Evolutionary conservation across 169 alveolate species (phyloP).

Genomic region (Cryptosporidium muris): DNA sequence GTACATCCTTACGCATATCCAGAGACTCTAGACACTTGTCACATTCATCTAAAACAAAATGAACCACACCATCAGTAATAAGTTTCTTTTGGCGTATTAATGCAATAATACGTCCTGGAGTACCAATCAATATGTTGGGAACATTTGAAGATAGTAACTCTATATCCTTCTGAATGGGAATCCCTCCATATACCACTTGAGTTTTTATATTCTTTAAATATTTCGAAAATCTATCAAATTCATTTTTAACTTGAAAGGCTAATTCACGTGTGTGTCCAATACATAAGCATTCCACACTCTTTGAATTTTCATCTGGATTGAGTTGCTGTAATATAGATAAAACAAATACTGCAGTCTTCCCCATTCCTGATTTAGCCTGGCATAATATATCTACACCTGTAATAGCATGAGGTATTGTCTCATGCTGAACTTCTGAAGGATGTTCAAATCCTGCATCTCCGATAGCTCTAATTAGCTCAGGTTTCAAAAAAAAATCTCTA

Average conservation of each 20-base stretch:
- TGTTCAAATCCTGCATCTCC: slow-evolving; percentile 98
- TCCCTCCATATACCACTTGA: slow-evolving; percentile 98
- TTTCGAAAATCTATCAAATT: slow-evolving; percentile 96
- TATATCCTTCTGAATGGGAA: slow-evolving; percentile 92
- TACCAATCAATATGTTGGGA: slow-evolving; percentile 98
- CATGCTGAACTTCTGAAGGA: slow-evolving; percentile 99
- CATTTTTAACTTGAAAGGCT: slow-evolving; percentile 98
- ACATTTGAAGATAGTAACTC: slow-evolving; percentile 88
- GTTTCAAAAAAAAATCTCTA: slow-evolving; percentile 96
- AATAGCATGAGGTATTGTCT: slow-evolving; percentile 98
- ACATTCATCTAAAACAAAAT: slow-evolving; percentile 99
- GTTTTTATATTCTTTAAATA: slow-evolving; percentile 92
- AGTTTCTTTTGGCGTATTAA: slow-evolving; percentile 91
- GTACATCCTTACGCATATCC: slow-evolving; percentile 99
- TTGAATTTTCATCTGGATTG: slow-evolving; percentile 86
- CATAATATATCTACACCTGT: slow-evolving; percentile 97
- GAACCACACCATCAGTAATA: slow-evolving; percentile 91
- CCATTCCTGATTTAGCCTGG: slow-evolving; percentile 99
- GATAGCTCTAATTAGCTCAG: slow-evolving; percentile 95
- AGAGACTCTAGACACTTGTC: slow-evolving; percentile 98
- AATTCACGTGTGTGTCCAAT: slow-evolving; percentile 99
- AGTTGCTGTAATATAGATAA: slow-evolving; percentile 95
- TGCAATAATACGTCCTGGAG: slow-evolving; percentile 99
- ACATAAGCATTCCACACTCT: slow-evolving; percentile 90
- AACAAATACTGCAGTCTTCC: slow-evolving; percentile 99